Evolutionary conservation across 805 yeast genomes (phyloP).

Genomic region (Helenozyma baotianmanensis): DNA sequence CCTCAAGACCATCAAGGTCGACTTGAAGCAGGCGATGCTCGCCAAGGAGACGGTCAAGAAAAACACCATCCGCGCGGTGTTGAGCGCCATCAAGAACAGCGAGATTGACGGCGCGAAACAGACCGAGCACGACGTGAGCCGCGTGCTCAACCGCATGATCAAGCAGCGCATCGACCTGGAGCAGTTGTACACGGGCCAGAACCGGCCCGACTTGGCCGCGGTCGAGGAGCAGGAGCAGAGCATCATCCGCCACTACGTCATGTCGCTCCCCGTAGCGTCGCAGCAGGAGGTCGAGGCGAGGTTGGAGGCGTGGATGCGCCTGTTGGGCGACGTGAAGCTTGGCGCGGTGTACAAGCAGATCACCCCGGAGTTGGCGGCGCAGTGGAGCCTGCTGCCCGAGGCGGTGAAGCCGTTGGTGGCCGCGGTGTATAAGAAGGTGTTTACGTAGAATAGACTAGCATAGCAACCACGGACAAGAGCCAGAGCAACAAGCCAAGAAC

Average conservation of each 20-base stretch:
- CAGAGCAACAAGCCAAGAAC: no score
- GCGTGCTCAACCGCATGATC: constrained; percentile 33
- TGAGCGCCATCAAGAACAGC: constrained; percentile 41
- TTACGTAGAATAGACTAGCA: no score
- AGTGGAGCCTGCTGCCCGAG: constrained; percentile 18
- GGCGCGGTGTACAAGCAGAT: constrained; percentile 10
- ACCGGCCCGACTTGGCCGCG: constrained; percentile 50
- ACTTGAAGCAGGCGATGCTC: constrained; percentile 24
- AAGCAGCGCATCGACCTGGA: constrained; percentile 48
- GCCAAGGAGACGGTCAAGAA: constrained; percentile 22
- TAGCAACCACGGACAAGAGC: no score
- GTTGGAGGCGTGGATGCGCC: constrained; percentile 21
- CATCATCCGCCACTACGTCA: constrained; percentile 37
- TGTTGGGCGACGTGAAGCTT: constrained; percentile 2
- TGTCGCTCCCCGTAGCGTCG: constrained; percentile 44
- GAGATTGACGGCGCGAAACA: constrained; percentile 23
- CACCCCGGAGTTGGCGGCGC: constrained; percentile 15
- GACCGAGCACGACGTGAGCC: constrained; percentile 17
- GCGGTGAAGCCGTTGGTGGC: constrained; percentile 17
- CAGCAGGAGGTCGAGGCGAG: constrained; percentile 34
- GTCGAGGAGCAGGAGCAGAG: constrained; percentile 45
- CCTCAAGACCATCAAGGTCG: constrained; percentile 15
- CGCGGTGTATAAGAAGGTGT: constrained; percentile 14
- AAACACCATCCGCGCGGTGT: constrained; percentile 41
- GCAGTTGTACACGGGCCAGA: constrained; percentile 40